A percentile compares a stretch with the other conserved stretches of the same genome.
phyloP scores from a whole-genome alignment of 345 rosid species.

The Boechera divaricarpa region DNA sequence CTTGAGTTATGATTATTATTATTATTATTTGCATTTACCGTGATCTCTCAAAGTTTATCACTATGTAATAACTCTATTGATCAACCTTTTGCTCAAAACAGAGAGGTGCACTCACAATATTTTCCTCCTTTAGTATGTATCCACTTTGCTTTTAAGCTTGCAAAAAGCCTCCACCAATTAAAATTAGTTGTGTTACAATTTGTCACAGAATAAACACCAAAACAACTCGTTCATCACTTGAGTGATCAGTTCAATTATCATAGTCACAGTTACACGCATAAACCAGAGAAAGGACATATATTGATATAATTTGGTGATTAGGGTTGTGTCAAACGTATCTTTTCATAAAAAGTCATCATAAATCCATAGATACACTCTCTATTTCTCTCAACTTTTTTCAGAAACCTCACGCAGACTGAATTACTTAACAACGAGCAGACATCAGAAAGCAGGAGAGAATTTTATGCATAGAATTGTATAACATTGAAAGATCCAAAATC shows the following conservation, averaged over 20 bases:
- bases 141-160: too few species aligned
- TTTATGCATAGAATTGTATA: not conserved
- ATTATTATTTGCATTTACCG: not conserved
- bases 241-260: not conserved
- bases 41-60: too few species aligned
- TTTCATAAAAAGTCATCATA: not conserved
- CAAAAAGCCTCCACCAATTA: too few species aligned
- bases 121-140: too few species aligned
- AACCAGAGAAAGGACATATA: not conserved
- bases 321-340: not conserved
- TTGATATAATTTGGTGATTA: not conserved
- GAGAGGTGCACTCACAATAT: not conserved
- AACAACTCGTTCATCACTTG: not conserved
- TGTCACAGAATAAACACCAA: not conserved
- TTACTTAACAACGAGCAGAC: not conserved
- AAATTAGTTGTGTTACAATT: too few species aligned
- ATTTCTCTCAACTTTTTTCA: too few species aligned
- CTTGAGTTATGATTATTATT: not conserved
- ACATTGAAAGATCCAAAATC: conserved; percentile 17
- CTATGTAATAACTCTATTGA: too few species aligned
- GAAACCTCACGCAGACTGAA: not conserved
- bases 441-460: not conserved
- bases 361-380: not conserved
- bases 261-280: not conserved
- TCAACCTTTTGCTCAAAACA: not conserved